phyloP scores from a whole-genome alignment of 192 early-diverging fungal species.

The Martensiomyces pterosporus region DNA sequence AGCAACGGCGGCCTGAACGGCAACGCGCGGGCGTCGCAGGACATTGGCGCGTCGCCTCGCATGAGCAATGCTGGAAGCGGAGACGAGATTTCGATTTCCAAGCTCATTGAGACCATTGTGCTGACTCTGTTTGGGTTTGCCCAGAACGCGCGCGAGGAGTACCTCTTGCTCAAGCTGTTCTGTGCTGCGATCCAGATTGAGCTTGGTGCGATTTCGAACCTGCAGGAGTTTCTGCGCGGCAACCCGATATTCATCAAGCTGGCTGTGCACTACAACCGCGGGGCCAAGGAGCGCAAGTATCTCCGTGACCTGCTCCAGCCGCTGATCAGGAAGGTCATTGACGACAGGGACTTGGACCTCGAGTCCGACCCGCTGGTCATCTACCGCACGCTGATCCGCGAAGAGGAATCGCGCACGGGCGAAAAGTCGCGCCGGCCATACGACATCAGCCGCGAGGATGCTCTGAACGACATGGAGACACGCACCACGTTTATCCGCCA shows the following conservation, averaged over 20 bases:
- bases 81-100: conserved; percentile 50
- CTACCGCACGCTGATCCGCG: conserved; percentile 80
- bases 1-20: conserved; percentile 37
- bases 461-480: conserved; percentile 76
- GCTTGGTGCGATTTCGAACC: conserved; percentile 72
- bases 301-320: conserved; percentile 80
- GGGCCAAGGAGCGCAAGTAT: conserved; percentile 92
- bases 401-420: conserved; percentile 88
- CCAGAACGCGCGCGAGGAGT: conserved; percentile 95
- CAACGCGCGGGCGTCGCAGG: background rate
- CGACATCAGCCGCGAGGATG: conserved; percentile 76
- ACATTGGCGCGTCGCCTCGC: conserved; percentile 1
- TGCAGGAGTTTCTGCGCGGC: conserved; percentile 89
- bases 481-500: conserved; percentile 63
- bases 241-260: conserved; percentile 98
- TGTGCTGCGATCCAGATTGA: conserved; percentile 87
- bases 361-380: conserved; percentile 89
- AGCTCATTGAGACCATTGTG: conserved; percentile 85
- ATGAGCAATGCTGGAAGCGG: conserved; percentile 6
- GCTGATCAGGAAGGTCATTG: conserved; percentile 73
- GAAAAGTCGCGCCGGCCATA: conserved; percentile 68
- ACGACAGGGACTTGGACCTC: conserved; percentile 74
- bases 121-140: conserved; percentile 96
- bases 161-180: conserved; percentile 89
- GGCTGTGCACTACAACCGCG: conserved; percentile 90